Percentiles rank a stretch among this genome's conserved stretches.
Conservation (phyloP, 306 rosid genomes). For the Astragalus glycyphyllos region DNA sequence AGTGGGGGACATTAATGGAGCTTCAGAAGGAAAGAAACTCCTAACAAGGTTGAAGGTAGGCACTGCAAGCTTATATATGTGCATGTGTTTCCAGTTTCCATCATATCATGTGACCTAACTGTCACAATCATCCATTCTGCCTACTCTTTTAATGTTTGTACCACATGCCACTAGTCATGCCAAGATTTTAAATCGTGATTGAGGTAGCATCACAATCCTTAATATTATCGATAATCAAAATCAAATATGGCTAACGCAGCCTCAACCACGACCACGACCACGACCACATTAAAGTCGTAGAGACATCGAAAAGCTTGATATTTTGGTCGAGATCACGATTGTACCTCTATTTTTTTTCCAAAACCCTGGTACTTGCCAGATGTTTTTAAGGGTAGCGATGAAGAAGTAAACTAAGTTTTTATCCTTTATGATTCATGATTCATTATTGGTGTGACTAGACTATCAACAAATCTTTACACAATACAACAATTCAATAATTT, state of each 20-base stretch:
- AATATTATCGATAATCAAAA: no score
- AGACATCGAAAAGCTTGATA: no score
- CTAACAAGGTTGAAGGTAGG: constrained; percentile 18
- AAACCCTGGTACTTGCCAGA: constrained; percentile 13
- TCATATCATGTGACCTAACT: constrained; percentile 37
- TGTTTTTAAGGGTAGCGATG: background rate
- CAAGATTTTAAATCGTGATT: no score
- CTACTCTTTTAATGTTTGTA: constrained; percentile 7
- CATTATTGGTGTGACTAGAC: background rate
- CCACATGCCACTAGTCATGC: constrained; percentile 7
- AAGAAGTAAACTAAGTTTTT: background rate
- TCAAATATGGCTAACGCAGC: no score
- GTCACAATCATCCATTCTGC: background rate
- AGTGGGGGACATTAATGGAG: background rate
- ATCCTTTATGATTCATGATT: background rate
- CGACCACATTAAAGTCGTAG: no score
- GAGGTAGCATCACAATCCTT: no score
- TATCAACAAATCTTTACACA: background rate
- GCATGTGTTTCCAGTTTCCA: constrained; percentile 29
- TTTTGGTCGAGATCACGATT: no score
- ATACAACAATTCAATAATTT: constrained; percentile 12
- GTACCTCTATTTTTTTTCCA: no score
- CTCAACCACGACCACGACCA: no score
- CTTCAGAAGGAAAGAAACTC: background rate
- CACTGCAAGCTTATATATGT: background rate